Evolutionary conservation across 73 alveolate species (phyloP).

Genomic region (Paramecium bursaria): DNA sequence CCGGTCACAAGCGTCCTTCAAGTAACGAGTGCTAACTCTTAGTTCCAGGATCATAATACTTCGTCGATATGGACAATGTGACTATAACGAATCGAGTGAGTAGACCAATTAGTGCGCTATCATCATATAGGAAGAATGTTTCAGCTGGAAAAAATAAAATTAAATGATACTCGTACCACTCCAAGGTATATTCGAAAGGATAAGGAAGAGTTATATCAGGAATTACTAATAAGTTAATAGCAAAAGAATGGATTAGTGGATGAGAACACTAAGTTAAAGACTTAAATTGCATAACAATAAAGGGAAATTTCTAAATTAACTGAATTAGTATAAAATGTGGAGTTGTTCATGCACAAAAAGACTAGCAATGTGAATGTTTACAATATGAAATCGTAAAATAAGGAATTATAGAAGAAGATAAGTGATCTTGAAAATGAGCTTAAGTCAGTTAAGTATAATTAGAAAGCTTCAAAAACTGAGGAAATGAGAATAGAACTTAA

Average conservation of each 20-base stretch:
- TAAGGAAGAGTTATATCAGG: conserved; percentile 39
- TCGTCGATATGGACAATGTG: conserved; percentile 6
- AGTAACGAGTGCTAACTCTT: conserved; percentile 35
- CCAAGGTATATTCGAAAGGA: conserved; percentile 40
- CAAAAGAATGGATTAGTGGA: not conserved
- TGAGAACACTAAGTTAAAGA: conserved; percentile 46
- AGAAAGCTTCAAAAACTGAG: conserved; percentile 19
- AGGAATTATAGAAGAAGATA: not conserved
- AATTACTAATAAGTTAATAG: not conserved
- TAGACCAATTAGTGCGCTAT: conserved; percentile 42
- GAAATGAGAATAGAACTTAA: conserved; percentile 52
- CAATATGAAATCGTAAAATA: conserved; percentile 11
- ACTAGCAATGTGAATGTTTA: conserved; percentile 1
- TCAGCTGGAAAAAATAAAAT: conserved; percentile 18
- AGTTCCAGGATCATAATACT: conserved; percentile 32
- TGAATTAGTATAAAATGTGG: conserved; percentile 42
- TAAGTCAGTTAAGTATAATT: conserved; percentile 1
- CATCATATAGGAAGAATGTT: not conserved
- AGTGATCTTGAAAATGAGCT: not conserved
- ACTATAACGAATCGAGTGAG: not conserved
- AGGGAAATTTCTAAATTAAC: conserved; percentile 28
- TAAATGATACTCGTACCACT: conserved; percentile 26
- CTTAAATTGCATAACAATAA: conserved; percentile 18
- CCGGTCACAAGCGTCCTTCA: conserved; percentile 7
- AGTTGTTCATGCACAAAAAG: conserved; percentile 19